Conservation (phyloP, 306 rosid genomes). For the Begonia peltatifolia region DNA sequence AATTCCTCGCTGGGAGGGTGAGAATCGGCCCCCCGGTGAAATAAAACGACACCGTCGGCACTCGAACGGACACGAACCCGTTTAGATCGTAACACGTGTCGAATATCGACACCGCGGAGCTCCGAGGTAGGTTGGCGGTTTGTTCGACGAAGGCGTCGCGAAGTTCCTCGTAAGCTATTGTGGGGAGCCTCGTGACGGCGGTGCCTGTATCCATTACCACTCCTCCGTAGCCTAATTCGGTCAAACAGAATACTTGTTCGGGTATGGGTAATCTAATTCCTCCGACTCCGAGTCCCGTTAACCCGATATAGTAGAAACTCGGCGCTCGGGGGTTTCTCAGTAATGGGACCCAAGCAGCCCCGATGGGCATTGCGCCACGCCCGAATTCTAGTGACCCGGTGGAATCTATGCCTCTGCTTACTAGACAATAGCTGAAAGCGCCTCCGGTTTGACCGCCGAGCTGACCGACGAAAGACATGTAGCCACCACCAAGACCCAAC, state of each 20-base stretch:
- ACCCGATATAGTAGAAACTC: slow-evolving; percentile 59
- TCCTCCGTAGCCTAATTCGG: slow-evolving; percentile 53
- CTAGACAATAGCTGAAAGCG: slow-evolving; percentile 60
- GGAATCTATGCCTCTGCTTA: slow-evolving; percentile 37
- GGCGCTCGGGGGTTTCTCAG: slow-evolving; percentile 48
- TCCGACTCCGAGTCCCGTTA: slow-evolving; percentile 76
- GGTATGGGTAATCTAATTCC: slow-evolving; percentile 41
- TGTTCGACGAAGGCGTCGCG: slow-evolving; percentile 46
- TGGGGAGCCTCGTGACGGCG: slow-evolving; percentile 69
- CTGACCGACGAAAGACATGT: slow-evolving; percentile 78
- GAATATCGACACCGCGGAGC: slow-evolving; percentile 48
- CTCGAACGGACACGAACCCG: slow-evolving; percentile 73
- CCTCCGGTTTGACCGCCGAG: slow-evolving; percentile 67
- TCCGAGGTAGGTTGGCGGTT: slow-evolving; percentile 57
- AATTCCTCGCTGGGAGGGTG: slow-evolving; percentile 68
- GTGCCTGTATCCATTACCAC: slow-evolving; percentile 94
- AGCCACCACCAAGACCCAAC: slow-evolving; percentile 76
- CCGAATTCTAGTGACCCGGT: slow-evolving; percentile 65
- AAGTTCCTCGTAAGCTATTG: slow-evolving; percentile 38
- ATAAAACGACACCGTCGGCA: slow-evolving; percentile 75
- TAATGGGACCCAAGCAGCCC: slow-evolving; percentile 76
- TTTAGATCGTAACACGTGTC: slow-evolving; percentile 61
- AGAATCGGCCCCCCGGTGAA: slow-evolving; percentile 64
- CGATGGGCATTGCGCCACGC: slow-evolving; percentile 60
- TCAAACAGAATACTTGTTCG: slow-evolving; percentile 27